Conservation (phyloP, 2,329 filamentous ascomycete species). For the Ophiosphaerella herpotricha region DNA sequence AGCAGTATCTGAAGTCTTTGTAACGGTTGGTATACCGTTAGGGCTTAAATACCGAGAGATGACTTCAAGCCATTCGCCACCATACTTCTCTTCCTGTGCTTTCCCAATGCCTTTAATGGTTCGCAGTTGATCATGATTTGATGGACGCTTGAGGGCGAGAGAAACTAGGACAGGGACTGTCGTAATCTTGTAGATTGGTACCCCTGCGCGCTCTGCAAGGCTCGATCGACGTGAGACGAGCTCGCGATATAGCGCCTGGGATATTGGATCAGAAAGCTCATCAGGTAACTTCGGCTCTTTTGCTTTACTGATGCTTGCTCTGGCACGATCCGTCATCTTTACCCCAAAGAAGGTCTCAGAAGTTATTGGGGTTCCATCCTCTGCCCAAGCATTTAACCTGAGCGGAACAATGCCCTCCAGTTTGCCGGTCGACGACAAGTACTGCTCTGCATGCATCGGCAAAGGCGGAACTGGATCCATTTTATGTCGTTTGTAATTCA, state of each 20-base stretch:
- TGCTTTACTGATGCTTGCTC: neutral
- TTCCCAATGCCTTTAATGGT: slow-evolving; percentile 33
- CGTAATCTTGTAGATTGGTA: slow-evolving; percentile 21
- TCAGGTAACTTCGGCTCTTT: slow-evolving; percentile 4
- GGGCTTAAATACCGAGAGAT: slow-evolving; percentile 20
- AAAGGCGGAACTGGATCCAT: slow-evolving; percentile 44
- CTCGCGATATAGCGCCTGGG: slow-evolving; percentile 24
- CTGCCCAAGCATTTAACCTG: slow-evolving; percentile 21
- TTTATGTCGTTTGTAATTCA: slow-evolving; percentile 67
- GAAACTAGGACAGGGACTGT: slow-evolving; percentile 25
- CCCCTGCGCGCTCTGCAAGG: slow-evolving; percentile 15
- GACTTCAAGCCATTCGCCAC: slow-evolving; percentile 32
- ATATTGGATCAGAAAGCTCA: slow-evolving; percentile 13
- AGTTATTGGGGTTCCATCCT: slow-evolving; percentile 23
- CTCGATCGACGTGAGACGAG: slow-evolving; percentile 20
- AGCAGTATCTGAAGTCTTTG: neutral
- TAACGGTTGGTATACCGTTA: slow-evolving; percentile 3
- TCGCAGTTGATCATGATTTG: slow-evolving; percentile 19
- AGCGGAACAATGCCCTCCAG: slow-evolving; percentile 19
- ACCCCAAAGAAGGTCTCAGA: slow-evolving; percentile 29
- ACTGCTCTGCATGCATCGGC: slow-evolving; percentile 33
- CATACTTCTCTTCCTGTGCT: slow-evolving; percentile 24
- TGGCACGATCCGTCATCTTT: slow-evolving; percentile 8
- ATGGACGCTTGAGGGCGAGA: slow-evolving; percentile 31
- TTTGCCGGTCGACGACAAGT: slow-evolving; percentile 15